Conservation (phyloP, 2,329 filamentous ascomycete species). For the Pseudocercospora crystallina region DNA sequence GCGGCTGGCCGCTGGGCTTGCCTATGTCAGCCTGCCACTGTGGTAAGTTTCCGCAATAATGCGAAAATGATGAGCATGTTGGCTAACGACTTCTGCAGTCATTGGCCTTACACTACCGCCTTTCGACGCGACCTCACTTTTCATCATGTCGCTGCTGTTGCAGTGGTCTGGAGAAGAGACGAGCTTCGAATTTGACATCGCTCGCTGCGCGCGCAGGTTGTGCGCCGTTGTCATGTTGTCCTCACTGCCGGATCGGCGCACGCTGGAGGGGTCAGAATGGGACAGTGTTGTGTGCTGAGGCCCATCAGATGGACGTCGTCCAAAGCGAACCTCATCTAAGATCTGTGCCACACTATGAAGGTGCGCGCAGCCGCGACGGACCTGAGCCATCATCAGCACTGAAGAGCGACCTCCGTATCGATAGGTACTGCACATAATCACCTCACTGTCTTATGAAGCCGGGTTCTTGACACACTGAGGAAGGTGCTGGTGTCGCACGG, state of each 20-base stretch:
- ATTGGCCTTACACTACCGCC: constrained; percentile 8
- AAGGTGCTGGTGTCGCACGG: background rate
- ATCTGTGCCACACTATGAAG: background rate
- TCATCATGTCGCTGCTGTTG: constrained; percentile 7
- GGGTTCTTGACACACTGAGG: too few species aligned
- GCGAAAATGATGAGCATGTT: too few species aligned
- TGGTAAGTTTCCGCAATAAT: background rate
- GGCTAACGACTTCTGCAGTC: background rate
- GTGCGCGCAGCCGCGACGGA: too few species aligned
- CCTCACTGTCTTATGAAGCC: too few species aligned
- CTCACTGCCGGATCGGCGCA: background rate
- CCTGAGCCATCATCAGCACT: too few species aligned
- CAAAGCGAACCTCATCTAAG: constrained; percentile 2
- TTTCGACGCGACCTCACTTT: constrained; percentile 6
- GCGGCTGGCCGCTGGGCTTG: constrained; percentile 6
- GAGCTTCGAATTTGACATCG: background rate
- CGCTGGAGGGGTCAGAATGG: background rate
- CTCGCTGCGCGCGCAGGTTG: too few species aligned
- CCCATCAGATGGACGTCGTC: background rate
- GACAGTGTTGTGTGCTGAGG: background rate
- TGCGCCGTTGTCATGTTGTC: background rate
- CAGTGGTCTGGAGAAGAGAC: constrained; percentile 9
- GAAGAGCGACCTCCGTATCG: too few species aligned
- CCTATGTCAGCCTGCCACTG: constrained; percentile 2
- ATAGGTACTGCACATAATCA: too few species aligned